Conservation (phyloP, 352 stramenopile genomes). For the Globisporangium orthogonon region DNA sequence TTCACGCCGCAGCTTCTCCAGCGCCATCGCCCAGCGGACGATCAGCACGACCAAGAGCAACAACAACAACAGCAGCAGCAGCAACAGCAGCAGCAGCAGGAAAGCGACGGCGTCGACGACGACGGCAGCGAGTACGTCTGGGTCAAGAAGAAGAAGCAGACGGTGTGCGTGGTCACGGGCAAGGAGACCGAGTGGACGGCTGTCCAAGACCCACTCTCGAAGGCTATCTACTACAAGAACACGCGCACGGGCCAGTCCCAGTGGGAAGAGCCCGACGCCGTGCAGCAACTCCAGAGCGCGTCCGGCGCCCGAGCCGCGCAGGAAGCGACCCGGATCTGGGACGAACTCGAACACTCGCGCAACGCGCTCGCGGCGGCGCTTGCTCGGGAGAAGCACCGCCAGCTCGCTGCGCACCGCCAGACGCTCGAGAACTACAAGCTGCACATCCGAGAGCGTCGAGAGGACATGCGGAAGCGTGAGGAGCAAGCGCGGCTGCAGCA, state of each 20-base stretch:
- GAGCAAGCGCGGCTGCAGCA: constrained; percentile 51
- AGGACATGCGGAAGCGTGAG: constrained; percentile 51
- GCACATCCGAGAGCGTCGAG: constrained; percentile 35
- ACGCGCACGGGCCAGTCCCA: constrained; percentile 55
- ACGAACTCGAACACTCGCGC: constrained; percentile 40
- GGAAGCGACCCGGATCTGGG: constrained; percentile 48
- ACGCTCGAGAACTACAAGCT: constrained; percentile 27
- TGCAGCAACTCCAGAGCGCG: constrained; percentile 45
- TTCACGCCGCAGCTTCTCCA: constrained; percentile 22
- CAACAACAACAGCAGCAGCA: constrained; percentile 6
- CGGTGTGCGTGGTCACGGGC: constrained; percentile 54
- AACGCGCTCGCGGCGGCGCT: constrained; percentile 31
- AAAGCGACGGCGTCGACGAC: constrained; percentile 21
- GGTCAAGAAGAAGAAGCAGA: constrained; percentile 73
- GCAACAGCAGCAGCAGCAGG: constrained; percentile 22
- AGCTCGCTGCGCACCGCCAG: constrained; percentile 24
- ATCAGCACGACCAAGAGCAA: too few species aligned
- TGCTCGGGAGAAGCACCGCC: constrained; percentile 34
- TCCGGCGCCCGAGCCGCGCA: constrained; percentile 43
- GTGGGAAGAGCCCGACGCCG: constrained; percentile 60
- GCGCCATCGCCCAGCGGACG: background rate
- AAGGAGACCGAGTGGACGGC: constrained; percentile 54
- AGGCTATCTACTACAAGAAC: constrained; percentile 73
- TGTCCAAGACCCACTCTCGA: constrained; percentile 45
- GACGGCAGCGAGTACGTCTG: constrained; percentile 59